A percentile compares a stretch with the other conserved stretches of the same genome.
Evolutionary conservation across 176 grass and related monocot genomes (phyloP).

Genomic region (Zea mays): DNA sequence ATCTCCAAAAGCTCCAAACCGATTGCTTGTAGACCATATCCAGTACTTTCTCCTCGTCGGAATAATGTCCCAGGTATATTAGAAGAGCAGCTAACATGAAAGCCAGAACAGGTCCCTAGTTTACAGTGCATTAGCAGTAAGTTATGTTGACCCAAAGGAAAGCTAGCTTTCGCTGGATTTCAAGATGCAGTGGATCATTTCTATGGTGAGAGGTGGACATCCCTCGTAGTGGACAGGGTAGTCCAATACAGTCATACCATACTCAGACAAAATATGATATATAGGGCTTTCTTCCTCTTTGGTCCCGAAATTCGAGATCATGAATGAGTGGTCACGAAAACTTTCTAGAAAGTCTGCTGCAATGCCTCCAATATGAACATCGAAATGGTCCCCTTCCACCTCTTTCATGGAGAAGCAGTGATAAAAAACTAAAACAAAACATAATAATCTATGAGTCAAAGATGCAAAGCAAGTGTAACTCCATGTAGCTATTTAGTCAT

Average conservation of each 20-base stretch:
- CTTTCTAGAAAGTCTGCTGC: conserved; percentile 52
- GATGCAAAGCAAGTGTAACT: neutral
- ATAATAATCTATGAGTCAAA: too few species aligned
- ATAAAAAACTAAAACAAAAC: too few species aligned
- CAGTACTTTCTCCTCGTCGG: too few species aligned
- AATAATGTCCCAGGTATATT: conserved; percentile 51
- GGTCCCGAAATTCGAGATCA: conserved; percentile 70
- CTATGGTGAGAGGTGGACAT: too few species aligned
- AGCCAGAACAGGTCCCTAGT: conserved; percentile 69
- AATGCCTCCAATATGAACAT: conserved; percentile 55
- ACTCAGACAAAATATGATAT: too few species aligned
- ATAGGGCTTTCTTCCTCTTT: too few species aligned
- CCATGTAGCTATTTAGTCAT: neutral
- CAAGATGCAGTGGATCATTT: too few species aligned
- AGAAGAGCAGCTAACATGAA: conserved; percentile 81
- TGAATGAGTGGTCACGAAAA: conserved; percentile 70
- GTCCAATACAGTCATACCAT: too few species aligned
- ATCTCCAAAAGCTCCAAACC: too few species aligned
- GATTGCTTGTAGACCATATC: too few species aligned
- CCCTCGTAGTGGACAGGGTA: too few species aligned
- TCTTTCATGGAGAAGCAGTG: too few species aligned
- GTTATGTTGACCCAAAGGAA: conserved; percentile 57
- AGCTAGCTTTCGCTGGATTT: conserved; percentile 62
- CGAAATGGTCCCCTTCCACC: conserved; percentile 43
- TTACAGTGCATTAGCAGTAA: conserved; percentile 79